A percentile compares a stretch with the other conserved stretches of the same genome.
These are phyloP conservation scores for Bryoerythrophyllum caledonicum DNA, from an alignment of 225 moss, liverwort and hornwort species.

Conservation along the genomic window DNA sequence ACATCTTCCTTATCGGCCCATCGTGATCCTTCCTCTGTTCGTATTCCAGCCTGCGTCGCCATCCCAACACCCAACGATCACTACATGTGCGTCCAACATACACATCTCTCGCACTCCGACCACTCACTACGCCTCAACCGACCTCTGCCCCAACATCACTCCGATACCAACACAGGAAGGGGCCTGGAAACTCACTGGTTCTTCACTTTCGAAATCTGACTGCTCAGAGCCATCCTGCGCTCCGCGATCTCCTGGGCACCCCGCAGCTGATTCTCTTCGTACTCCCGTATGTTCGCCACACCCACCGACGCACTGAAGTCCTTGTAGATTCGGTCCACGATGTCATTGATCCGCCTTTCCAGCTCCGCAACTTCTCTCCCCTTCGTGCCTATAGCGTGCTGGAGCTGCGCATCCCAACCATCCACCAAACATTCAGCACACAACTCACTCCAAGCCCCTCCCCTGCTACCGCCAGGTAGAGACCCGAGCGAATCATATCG, in stretches of 20 bases:
- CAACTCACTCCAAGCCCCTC: not conserved
- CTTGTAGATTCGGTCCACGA: constrained; percentile 85
- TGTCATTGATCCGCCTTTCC: constrained; percentile 75
- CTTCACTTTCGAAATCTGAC: constrained; percentile 90
- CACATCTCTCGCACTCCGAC: not conserved
- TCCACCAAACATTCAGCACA: not conserved
- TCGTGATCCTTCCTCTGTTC: constrained; percentile 88
- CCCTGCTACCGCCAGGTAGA: not conserved
- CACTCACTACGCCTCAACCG: not conserved
- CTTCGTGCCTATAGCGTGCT: constrained; percentile 63
- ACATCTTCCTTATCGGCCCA: constrained; percentile 76
- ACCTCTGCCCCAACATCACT: not conserved
- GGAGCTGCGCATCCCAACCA: constrained; percentile 56
- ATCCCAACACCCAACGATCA: constrained; percentile 10
- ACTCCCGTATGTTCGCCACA: constrained; percentile 92
- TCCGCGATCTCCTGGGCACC: constrained; percentile 88
- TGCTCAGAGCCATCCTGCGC: constrained; percentile 80
- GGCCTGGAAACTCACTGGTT: constrained; percentile 62
- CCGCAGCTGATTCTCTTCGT: constrained; percentile 96
- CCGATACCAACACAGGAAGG: not conserved
- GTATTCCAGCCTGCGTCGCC: constrained; percentile 77
- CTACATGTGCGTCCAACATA: not conserved
- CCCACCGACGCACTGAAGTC: constrained; percentile 93
- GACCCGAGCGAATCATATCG: no score
- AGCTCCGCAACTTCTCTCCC: constrained; percentile 59